A percentile compares a stretch with the other conserved stretches of the same genome.
Conservation (phyloP, 2,329 filamentous ascomycete species). For the Dactylella cylindrospora region DNA sequence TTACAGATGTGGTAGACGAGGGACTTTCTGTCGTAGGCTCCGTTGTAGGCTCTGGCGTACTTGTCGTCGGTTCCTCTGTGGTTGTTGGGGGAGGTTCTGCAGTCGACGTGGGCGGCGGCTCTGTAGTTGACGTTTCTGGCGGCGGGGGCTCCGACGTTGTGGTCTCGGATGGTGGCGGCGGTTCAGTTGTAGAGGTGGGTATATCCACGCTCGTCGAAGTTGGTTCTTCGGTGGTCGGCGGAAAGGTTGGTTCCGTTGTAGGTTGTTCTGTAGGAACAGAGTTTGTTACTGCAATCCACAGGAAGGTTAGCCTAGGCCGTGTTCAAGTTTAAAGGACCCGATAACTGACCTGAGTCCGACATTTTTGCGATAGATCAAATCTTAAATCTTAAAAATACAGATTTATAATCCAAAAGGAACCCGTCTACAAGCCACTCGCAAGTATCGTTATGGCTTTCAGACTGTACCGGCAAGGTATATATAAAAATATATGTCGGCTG, state of each 20-base stretch:
- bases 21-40: neutral
- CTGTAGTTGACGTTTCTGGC: conserved; percentile 28
- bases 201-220: neutral
- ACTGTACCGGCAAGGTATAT: neutral
- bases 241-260: neutral
- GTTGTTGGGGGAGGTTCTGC: conserved; percentile 15
- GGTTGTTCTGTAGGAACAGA: too few relatives aligned
- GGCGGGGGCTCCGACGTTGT: conserved; percentile 18
- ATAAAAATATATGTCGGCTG: neutral
- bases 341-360: conserved; percentile 27
- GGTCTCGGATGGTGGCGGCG: conserved; percentile 26
- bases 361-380: too few relatives aligned
- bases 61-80: conserved; percentile 14
- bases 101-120: conserved; percentile 8
- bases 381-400: too few relatives aligned
- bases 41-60: conserved; percentile 25
- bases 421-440: too few relatives aligned
- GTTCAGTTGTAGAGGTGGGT: conserved; percentile 19
- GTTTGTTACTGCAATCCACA: too few relatives aligned
- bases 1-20: conserved; percentile 17
- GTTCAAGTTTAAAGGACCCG: too few relatives aligned
- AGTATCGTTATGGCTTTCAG: too few relatives aligned
- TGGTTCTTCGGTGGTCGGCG: neutral
- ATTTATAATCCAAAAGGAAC: neutral
- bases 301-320: too few relatives aligned